Evolutionary conservation across 1,284 basidiomycete species (phyloP).

Genomic region (Clitocybe nebularis): DNA sequence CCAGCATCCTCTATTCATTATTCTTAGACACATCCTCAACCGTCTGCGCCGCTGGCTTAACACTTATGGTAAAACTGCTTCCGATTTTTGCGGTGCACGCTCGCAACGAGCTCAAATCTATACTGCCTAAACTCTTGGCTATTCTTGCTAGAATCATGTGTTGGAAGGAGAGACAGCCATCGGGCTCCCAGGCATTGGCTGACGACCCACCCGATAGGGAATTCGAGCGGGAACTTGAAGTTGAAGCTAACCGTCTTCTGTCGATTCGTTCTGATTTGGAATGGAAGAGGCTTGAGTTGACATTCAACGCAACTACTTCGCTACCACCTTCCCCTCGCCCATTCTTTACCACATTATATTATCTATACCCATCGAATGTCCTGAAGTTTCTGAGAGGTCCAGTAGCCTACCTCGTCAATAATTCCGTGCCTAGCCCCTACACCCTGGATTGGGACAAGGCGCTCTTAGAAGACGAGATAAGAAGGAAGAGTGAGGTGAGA

Average conservation of each 20-base stretch:
- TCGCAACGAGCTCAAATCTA: slow-evolving; percentile 45
- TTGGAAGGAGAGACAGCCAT: slow-evolving; percentile 54
- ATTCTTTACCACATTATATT: slow-evolving; percentile 80
- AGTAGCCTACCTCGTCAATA: slow-evolving; percentile 53
- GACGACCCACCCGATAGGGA: slow-evolving; percentile 29
- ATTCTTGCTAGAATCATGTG: slow-evolving; percentile 67
- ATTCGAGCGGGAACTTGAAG: slow-evolving; percentile 36
- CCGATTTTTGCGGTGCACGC: slow-evolving; percentile 68
- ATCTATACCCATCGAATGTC: slow-evolving; percentile 83
- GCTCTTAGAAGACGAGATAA: slow-evolving; percentile 68
- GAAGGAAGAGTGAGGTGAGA: slow-evolving; percentile 61
- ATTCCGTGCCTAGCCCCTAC: slow-evolving; percentile 51
- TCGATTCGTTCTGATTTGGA: slow-evolving; percentile 48
- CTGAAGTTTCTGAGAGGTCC: slow-evolving; percentile 73
- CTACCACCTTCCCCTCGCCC: slow-evolving; percentile 52
- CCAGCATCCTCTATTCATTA: slow-evolving; percentile 57
- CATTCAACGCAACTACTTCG: slow-evolving; percentile 46
- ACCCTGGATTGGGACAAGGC: slow-evolving; percentile 59
- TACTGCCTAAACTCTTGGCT: slow-evolving; percentile 59
- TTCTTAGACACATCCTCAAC: slow-evolving; percentile 72
- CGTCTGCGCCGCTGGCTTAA: slow-evolving; percentile 56
- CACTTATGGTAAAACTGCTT: slow-evolving; percentile 64
- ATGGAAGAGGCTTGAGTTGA: slow-evolving; percentile 63
- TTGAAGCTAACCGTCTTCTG: slow-evolving; percentile 33
- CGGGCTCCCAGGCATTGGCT: slow-evolving; percentile 19